Conservation (phyloP, 2,329 filamentous ascomycete genomes). For the Fusarium luffae region DNA sequence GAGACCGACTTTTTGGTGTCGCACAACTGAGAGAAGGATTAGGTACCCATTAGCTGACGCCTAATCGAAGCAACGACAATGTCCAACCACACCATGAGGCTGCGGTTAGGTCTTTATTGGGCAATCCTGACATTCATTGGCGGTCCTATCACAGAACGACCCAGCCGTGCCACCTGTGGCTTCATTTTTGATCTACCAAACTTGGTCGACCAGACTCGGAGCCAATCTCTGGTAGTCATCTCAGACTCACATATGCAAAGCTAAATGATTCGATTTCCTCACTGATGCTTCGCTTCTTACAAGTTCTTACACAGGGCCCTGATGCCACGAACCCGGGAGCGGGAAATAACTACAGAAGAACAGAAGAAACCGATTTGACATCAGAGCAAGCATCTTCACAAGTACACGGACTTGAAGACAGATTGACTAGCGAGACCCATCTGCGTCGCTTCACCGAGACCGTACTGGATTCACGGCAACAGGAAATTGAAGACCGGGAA, state of each 20-base stretch:
- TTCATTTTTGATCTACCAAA: slow-evolving; percentile 14
- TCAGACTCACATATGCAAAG: slow-evolving; percentile 18
- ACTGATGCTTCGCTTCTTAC: slow-evolving; percentile 12
- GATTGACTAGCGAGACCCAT: slow-evolving; percentile 48
- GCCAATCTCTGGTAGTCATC: slow-evolving; percentile 15
- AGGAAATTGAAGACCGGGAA: slow-evolving; percentile 50
- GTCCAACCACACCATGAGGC: slow-evolving; percentile 42
- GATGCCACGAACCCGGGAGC: not conserved
- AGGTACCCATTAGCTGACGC: slow-evolving; percentile 39
- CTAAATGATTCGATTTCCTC: slow-evolving; percentile 11
- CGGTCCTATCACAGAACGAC: slow-evolving; percentile 16
- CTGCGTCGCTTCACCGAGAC: slow-evolving; percentile 52
- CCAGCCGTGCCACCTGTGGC: slow-evolving; percentile 31
- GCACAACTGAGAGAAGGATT: slow-evolving; percentile 31
- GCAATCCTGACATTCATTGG: slow-evolving; percentile 24
- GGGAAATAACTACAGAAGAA: slow-evolving; percentile 3
- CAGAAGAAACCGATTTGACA: slow-evolving; percentile 9
- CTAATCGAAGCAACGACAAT: slow-evolving; percentile 26
- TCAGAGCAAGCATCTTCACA: slow-evolving; percentile 23
- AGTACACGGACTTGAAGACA: slow-evolving; percentile 39
- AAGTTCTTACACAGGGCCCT: slow-evolving; percentile 5
- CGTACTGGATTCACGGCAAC: slow-evolving; percentile 52
- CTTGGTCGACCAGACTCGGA: slow-evolving; percentile 5
- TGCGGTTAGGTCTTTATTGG: slow-evolving; percentile 36
- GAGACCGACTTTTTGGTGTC: slow-evolving; percentile 44